Percentiles rank a stretch among this genome's conserved stretches.
Conservation (phyloP, 2,329 filamentous ascomycete genomes). For the Exserohilum rostratum region DNA sequence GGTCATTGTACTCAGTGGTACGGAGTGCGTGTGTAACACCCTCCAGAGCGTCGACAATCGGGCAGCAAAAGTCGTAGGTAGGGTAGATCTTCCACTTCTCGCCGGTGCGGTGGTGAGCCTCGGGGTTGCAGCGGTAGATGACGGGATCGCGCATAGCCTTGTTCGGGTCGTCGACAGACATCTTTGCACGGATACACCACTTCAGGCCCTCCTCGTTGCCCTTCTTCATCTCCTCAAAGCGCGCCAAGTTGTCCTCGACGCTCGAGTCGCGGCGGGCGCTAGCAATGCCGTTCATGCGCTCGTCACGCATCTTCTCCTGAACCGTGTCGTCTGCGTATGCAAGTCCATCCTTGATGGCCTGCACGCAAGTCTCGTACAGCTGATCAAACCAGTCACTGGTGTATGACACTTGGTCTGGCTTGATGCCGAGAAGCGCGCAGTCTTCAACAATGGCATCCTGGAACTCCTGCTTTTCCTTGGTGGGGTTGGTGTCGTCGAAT, state of each 20-base stretch:
- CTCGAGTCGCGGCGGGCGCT: constrained; percentile 79
- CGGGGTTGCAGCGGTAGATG: constrained; percentile 90
- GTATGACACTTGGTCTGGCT: constrained; percentile 83
- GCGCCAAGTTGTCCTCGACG: constrained; percentile 81
- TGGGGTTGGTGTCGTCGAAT: constrained; percentile 97
- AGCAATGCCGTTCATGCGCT: constrained; percentile 83
- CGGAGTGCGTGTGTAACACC: constrained; percentile 83
- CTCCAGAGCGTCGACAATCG: constrained; percentile 79
- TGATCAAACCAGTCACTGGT: constrained; percentile 96
- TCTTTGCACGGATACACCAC: constrained; percentile 95
- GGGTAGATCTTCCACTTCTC: constrained; percentile 84
- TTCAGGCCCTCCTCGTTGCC: constrained; percentile 77
- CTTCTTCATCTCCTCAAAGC: constrained; percentile 92
- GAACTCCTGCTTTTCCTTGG: constrained; percentile 96
- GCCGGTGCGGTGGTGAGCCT: constrained; percentile 77
- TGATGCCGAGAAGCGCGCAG: constrained; percentile 87
- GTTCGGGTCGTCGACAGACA: constrained; percentile 89
- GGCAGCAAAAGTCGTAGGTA: constrained; percentile 86
- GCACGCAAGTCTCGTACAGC: constrained; percentile 83
- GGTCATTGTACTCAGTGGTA: constrained; percentile 86
- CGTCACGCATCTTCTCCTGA: constrained; percentile 82
- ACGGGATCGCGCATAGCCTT: constrained; percentile 96
- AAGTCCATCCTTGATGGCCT: constrained; percentile 83
- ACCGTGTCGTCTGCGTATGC: constrained; percentile 96
- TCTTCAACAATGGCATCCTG: constrained; percentile 94